phyloP scores from a whole-genome alignment of 257 asterid species.

The Nicotiana knightiana region DNA sequence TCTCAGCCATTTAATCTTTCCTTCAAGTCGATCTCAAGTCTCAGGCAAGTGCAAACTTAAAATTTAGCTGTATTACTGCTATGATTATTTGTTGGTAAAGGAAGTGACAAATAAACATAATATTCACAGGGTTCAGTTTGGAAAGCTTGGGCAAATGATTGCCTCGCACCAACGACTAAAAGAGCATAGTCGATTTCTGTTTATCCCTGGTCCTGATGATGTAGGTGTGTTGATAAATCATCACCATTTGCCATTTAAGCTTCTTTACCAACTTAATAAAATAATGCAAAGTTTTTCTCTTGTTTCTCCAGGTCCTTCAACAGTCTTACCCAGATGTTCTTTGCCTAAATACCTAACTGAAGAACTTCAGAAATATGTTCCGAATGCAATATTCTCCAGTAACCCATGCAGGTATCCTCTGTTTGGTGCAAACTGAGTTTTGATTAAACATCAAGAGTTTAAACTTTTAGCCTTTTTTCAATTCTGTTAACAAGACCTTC shows the following conservation, averaged over 20 bases:
- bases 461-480: not conserved
- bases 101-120: slow-evolving; percentile 11
- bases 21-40: slow-evolving; percentile 67
- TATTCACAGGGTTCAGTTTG: slow-evolving; percentile 64
- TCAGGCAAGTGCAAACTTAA: slow-evolving; percentile 45
- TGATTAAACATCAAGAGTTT: not conserved
- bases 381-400: slow-evolving; percentile 69
- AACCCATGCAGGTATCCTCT: slow-evolving; percentile 88
- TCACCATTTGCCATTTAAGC: not conserved
- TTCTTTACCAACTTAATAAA: not conserved
- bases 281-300: not conserved
- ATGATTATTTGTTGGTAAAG: slow-evolving; percentile 9
- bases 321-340: slow-evolving; percentile 72
- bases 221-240: slow-evolving; percentile 49
- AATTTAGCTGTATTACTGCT: slow-evolving; percentile 16
- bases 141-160: slow-evolving; percentile 79
- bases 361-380: slow-evolving; percentile 64
- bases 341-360: slow-evolving; percentile 81
- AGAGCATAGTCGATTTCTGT: slow-evolving; percentile 72
- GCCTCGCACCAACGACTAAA: slow-evolving; percentile 68
- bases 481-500: not conserved
- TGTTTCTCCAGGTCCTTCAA: slow-evolving; percentile 69
- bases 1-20: slow-evolving; percentile 89
- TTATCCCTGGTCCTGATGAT: slow-evolving; percentile 97
- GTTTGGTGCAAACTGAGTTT: not conserved